Evolutionary conservation across 2,329 filamentous ascomycete genomes (phyloP).

Genomic region (Ambrosiella beaveri): DNA sequence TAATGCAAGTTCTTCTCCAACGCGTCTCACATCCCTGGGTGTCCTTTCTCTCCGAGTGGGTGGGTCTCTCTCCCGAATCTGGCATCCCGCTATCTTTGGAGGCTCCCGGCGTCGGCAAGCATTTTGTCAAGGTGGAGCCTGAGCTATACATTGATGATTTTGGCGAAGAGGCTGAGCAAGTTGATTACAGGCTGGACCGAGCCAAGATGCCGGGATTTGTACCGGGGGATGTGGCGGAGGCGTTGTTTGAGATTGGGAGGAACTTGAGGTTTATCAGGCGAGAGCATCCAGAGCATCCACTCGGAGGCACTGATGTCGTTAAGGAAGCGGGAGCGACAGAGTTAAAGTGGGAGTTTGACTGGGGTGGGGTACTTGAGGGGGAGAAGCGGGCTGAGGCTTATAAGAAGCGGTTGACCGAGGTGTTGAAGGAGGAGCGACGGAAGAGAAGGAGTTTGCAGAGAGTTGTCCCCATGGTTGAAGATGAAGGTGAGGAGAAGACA

Average conservation of each 20-base stretch:
- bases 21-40: slow-evolving; percentile 49
- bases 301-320: slow-evolving; percentile 37
- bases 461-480: not conserved
- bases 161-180: slow-evolving; percentile 37
- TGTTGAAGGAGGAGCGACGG: slow-evolving; percentile 8
- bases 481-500: not conserved
- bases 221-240: slow-evolving; percentile 46
- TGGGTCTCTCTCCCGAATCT: slow-evolving; percentile 46
- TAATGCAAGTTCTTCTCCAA: slow-evolving; percentile 50
- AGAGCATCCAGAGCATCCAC: slow-evolving; percentile 53
- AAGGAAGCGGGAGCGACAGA: slow-evolving; percentile 32
- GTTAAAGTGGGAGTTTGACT: slow-evolving; percentile 53
- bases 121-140: slow-evolving; percentile 43
- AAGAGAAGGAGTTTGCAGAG: not conserved
- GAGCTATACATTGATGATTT: slow-evolving; percentile 40
- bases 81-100: slow-evolving; percentile 35
- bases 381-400: slow-evolving; percentile 37
- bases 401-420: slow-evolving; percentile 17
- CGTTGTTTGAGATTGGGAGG: slow-evolving; percentile 64
- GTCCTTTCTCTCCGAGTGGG: slow-evolving; percentile 53
- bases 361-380: slow-evolving; percentile 49
- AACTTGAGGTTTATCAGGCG: slow-evolving; percentile 56
- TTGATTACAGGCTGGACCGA: slow-evolving; percentile 45
- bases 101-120: slow-evolving; percentile 27
- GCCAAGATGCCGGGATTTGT: slow-evolving; percentile 56